Conservation (phyloP, 2,329 filamentous ascomycete species). For the Graphiopsis chlorocephala region DNA sequence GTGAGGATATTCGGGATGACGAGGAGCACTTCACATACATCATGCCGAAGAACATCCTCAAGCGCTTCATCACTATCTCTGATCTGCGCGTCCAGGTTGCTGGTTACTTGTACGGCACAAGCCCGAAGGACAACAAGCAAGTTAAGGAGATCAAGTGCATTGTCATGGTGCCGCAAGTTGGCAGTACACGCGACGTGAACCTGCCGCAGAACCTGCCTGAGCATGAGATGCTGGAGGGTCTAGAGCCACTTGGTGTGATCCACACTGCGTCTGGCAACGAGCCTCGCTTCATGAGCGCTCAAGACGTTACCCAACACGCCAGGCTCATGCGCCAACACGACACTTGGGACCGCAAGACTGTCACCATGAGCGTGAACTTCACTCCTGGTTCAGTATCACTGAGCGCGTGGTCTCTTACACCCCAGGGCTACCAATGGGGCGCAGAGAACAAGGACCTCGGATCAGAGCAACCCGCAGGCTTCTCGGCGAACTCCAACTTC, state of each 20-base stretch:
- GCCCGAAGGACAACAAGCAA: conserved; percentile 89
- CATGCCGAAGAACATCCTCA: conserved; percentile 98
- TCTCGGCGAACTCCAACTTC: conserved; percentile 71
- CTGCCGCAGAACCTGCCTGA: conserved; percentile 85
- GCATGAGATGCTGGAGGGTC: conserved; percentile 79
- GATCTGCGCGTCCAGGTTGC: conserved; percentile 96
- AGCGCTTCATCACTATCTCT: conserved; percentile 95
- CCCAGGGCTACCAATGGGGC: conserved; percentile 93
- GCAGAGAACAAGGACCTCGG: conserved; percentile 90
- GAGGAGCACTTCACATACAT: conserved; percentile 90
- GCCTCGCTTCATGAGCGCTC: conserved; percentile 91
- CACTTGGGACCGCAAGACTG: conserved; percentile 81
- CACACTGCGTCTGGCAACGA: conserved; percentile 95
- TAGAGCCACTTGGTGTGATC: conserved; percentile 92
- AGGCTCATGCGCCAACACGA: conserved; percentile 81
- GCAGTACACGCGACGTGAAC: conserved; percentile 87
- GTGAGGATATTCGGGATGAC: conserved; percentile 86
- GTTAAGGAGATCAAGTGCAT: conserved; percentile 97
- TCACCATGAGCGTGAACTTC: conserved; percentile 94
- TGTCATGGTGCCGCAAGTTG: conserved; percentile 96
- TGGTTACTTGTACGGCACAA: conserved; percentile 90
- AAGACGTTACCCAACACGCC: conserved; percentile 91
- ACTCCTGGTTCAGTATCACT: conserved; percentile 95
- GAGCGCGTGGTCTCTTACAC: conserved; percentile 88
- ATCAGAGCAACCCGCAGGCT: conserved; percentile 91